Conservation (phyloP, 495 filamentous ascomycete species). For the Thermothielavioides terrestris region DNA sequence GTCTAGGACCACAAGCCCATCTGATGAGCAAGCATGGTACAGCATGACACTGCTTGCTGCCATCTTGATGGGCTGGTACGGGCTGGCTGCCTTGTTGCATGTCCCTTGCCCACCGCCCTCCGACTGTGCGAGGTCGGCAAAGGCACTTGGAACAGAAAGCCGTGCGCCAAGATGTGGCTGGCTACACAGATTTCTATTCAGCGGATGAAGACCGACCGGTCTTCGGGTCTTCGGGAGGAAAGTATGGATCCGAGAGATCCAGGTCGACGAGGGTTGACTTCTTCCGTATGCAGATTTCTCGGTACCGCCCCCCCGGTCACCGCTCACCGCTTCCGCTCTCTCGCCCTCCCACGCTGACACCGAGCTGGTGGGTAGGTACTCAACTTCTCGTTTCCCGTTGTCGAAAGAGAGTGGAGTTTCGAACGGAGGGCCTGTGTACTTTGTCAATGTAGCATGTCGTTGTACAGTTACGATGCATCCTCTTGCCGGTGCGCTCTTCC, state of each 20-base stretch:
- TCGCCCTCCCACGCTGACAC: too few relatives aligned
- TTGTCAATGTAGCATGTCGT: not conserved
- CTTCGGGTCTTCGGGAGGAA: not conserved
- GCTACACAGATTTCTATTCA: too few relatives aligned
- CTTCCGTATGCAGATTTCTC: not conserved
- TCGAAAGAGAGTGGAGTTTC: too few relatives aligned
- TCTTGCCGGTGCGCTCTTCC: too few relatives aligned
- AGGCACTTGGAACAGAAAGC: not conserved
- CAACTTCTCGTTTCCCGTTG: not conserved
- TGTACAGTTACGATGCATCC: not conserved
- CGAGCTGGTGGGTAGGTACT: too few relatives aligned
- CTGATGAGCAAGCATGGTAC: not conserved
- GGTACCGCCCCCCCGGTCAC: not conserved
- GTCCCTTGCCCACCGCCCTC: not conserved
- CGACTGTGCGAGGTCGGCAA: too few relatives aligned
- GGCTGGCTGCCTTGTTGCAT: not conserved
- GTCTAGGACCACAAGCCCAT: not conserved
- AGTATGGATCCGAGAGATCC: too few relatives aligned
- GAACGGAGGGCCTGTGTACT: too few relatives aligned
- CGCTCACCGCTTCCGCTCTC: constrained; percentile 4
- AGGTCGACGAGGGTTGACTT: too few relatives aligned
- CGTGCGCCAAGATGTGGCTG: not conserved
- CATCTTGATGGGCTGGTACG: constrained; percentile 4
- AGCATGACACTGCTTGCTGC: not conserved
- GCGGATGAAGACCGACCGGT: not conserved